Conservation (phyloP, 2,329 filamentous ascomycete genomes). For the Raffaelea ambrosiae region DNA sequence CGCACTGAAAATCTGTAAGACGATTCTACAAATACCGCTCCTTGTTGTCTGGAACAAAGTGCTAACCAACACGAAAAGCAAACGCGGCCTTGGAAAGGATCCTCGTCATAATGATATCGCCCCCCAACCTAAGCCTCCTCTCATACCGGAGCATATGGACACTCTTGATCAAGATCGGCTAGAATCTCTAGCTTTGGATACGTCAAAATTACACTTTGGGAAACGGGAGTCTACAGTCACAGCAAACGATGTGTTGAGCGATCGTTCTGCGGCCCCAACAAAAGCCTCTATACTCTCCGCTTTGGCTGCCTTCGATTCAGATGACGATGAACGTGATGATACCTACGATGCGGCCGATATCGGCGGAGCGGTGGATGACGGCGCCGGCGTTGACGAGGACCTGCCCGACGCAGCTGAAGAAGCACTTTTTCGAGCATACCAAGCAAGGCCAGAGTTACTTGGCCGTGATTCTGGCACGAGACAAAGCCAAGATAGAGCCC, state of each 20-base stretch:
- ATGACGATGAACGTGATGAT: conserved; percentile 94
- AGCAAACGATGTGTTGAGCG: conserved; percentile 63
- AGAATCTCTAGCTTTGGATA: conserved; percentile 58
- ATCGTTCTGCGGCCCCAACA: conserved; percentile 55
- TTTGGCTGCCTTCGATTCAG: conserved; percentile 79
- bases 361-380: conserved; percentile 77
- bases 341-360: conserved; percentile 92
- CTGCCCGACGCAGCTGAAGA: conserved; percentile 54
- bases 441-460: conserved; percentile 56
- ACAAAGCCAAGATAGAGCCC: conserved; percentile 50
- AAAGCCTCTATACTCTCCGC: conserved; percentile 86
- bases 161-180: conserved; percentile 75
- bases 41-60: not conserved
- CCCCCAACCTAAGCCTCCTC: conserved; percentile 50
- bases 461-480: conserved; percentile 63
- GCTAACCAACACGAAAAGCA: too few species aligned
- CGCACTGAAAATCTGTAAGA: conserved; percentile 53
- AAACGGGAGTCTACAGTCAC: conserved; percentile 55
- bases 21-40: too few species aligned
- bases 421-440: conserved; percentile 64
- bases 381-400: conserved; percentile 39
- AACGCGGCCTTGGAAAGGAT: too few species aligned
- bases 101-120: conserved; percentile 29
- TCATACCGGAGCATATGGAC: conserved; percentile 57
- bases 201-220: conserved; percentile 65